Percentiles rank a stretch among this genome's conserved stretches.
These are phyloP conservation scores for Drosera spatulata DNA, from an alignment of 179 eudicot genomes.

Conservation along the genomic window DNA sequence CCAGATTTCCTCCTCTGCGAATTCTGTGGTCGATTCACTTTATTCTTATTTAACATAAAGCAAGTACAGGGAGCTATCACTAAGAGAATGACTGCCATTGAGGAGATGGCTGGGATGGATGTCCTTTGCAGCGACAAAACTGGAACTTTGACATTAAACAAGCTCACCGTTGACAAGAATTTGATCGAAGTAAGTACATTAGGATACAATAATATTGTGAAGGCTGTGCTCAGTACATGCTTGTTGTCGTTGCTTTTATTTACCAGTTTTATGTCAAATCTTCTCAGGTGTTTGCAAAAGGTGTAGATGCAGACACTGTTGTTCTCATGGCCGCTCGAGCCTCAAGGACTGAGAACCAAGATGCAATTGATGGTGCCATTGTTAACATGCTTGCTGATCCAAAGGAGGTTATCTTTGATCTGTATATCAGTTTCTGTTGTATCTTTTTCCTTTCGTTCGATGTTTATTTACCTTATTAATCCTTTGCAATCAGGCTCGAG, in stretches of 20 bases:
- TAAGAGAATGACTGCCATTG: slow-evolving; percentile 84
- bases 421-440: not conserved
- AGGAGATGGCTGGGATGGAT: slow-evolving; percentile 94
- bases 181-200: slow-evolving; percentile 41
- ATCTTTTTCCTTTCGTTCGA: not conserved
- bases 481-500: slow-evolving; percentile 47
- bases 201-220: too few relatives aligned
- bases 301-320: slow-evolving; percentile 55
- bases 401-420: slow-evolving; percentile 35
- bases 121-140: slow-evolving; percentile 86
- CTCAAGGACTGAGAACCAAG: slow-evolving; percentile 70
- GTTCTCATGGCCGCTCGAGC: slow-evolving; percentile 86
- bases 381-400: slow-evolving; percentile 80
- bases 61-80: slow-evolving; percentile 64
- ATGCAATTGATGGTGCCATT: slow-evolving; percentile 81
- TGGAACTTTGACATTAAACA: slow-evolving; percentile 70
- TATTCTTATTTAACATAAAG: not conserved
- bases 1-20: not conserved
- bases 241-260: not conserved
- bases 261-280: not conserved
- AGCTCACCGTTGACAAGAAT: slow-evolving; percentile 66
- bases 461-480: not conserved
- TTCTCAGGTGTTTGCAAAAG: slow-evolving; percentile 57
- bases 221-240: too few relatives aligned
- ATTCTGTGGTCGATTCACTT: not conserved